Evolutionary conservation across 495 filamentous ascomycete genomes (phyloP).

Genomic region (Aspergillus olivimuriae): DNA sequence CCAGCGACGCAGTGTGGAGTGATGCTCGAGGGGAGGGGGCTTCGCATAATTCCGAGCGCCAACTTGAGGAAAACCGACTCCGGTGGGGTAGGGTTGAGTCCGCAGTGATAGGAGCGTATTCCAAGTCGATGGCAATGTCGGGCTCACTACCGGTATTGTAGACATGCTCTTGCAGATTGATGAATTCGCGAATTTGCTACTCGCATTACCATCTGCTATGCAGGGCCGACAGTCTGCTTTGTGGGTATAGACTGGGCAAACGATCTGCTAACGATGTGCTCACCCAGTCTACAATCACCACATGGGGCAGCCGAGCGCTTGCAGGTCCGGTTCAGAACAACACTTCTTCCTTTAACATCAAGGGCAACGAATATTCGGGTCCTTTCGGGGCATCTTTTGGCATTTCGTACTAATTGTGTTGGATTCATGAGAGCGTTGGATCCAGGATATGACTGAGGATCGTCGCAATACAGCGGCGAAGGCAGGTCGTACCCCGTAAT

Average conservation of each 20-base stretch:
- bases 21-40: slow-evolving; percentile 6
- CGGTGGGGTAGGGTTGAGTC: no score
- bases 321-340: no score
- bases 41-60: slow-evolving; percentile 6
- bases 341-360: no score
- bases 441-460: no score
- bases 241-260: slow-evolving; percentile 19
- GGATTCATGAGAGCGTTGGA: no score
- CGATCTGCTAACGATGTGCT: slow-evolving; percentile 15
- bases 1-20: slow-evolving; percentile 21
- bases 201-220: slow-evolving; percentile 16
- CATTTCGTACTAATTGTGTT: no score
- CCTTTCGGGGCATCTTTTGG: no score
- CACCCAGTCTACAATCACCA: no score
- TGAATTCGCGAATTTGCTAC: slow-evolving; percentile 19
- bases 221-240: slow-evolving; percentile 16
- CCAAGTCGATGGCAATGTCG: slow-evolving; percentile 31
- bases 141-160: slow-evolving; percentile 20
- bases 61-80: slow-evolving; percentile 14
- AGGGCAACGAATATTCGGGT: no score
- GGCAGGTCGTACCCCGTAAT: no score
- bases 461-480: no score
- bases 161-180: slow-evolving; percentile 25
- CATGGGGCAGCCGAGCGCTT: no score
- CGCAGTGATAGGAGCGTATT: slow-evolving; percentile 16